Percentiles rank a stretch among this genome's conserved stretches.
Conservation (phyloP, 148 eudicot species). For the Persicaria maculosa region DNA sequence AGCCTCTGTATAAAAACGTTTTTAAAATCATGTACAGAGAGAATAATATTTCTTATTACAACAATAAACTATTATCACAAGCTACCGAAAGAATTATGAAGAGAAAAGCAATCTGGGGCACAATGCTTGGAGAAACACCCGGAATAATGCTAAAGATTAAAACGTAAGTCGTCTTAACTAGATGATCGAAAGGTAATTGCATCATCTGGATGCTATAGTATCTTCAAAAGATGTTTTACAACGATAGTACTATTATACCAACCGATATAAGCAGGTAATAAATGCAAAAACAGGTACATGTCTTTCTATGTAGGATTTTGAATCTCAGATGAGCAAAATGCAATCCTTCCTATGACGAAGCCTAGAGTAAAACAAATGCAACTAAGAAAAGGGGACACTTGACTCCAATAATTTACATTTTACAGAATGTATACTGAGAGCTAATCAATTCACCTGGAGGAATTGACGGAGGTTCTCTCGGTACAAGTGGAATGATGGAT, state of each 20-base stretch:
- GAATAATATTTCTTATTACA: background rate
- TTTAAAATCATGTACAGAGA: background rate
- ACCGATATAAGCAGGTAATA: background rate
- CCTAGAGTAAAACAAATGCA: background rate
- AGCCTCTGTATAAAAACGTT: slow-evolving; percentile 13
- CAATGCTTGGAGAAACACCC: background rate
- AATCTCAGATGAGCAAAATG: background rate
- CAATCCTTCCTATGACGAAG: background rate
- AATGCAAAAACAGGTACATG: background rate
- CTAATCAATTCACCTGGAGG: background rate
- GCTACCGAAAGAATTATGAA: background rate
- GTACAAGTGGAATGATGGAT: slow-evolving; percentile 3
- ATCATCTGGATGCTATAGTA: background rate
- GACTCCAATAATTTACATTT: background rate
- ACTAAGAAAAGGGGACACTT: background rate
- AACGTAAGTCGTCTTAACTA: background rate
- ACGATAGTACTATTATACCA: background rate
- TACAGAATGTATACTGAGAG: background rate
- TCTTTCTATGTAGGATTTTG: background rate
- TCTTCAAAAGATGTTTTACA: background rate
- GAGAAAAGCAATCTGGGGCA: background rate
- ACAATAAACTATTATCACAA: background rate
- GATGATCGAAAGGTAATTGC: background rate
- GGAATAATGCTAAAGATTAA: background rate
- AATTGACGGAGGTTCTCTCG: slow-evolving; percentile 7